A percentile compares a stretch with the other conserved stretches of the same genome.
phyloP scores from a whole-genome alignment of 2,329 filamentous ascomycete species.

The Nakataea oryzae region DNA sequence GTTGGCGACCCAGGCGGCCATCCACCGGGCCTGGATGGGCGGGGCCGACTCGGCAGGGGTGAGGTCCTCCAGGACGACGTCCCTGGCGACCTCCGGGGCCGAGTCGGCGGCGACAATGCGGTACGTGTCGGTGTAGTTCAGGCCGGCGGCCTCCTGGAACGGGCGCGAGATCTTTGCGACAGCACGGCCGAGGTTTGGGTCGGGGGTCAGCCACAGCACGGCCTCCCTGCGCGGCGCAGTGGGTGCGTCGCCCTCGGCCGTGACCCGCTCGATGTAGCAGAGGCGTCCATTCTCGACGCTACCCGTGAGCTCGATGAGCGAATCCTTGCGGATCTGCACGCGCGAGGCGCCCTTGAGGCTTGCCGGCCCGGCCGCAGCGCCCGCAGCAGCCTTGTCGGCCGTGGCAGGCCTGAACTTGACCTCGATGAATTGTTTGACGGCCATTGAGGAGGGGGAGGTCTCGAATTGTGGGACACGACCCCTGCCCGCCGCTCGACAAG shows the following conservation, averaged over 20 bases:
- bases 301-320: constrained; percentile 9
- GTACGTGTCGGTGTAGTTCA: constrained; percentile 60
- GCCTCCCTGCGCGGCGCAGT: constrained; percentile 7
- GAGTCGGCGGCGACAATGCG: constrained; percentile 42
- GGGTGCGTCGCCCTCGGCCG: background rate
- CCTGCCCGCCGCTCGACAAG: no score
- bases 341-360: constrained; percentile 3
- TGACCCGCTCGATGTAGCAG: constrained; percentile 9
- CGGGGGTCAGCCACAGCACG: constrained; percentile 5
- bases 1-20: constrained; percentile 23
- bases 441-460: background rate
- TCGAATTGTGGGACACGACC: no score
- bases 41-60: constrained; percentile 22
- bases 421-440: constrained; percentile 2
- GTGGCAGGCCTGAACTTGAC: constrained; percentile 3
- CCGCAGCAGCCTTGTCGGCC: background rate
- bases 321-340: constrained; percentile 11
- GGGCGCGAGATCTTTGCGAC: constrained; percentile 54
- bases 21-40: constrained; percentile 18
- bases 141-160: constrained; percentile 60
- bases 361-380: background rate
- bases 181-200: constrained; percentile 10
- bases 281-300: constrained; percentile 9
- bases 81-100: constrained; percentile 40
- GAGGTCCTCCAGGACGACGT: constrained; percentile 51